Base-by-base conservation (phyloP, 2,329 filamentous ascomycete genomes). In the Fusarium denticulatum region DNA sequence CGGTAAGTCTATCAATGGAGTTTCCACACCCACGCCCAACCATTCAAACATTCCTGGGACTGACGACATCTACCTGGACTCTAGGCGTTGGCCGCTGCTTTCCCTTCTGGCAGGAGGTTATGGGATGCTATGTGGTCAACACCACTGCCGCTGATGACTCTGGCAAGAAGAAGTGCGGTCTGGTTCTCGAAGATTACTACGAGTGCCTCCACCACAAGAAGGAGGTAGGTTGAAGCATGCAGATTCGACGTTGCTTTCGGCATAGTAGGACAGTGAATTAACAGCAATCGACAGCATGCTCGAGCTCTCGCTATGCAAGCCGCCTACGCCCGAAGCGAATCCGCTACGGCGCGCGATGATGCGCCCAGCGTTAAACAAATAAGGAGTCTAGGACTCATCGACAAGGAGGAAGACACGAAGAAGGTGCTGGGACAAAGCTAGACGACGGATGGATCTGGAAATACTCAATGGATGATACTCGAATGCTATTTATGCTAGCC, bases 201-300 rank as follows among this genome's bases (percentile, higher is more conserved):
- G 96, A 99, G 87, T 99, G 97, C 85, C 86, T 99, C 81, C 96
- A 99, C 84, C 96, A 99, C 88, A 95, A 93, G 88, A 99, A 99
- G 87, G 96, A 99, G 94, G 96, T 98, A 80, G 66, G 90, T 83
- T 53, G 26, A 62, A 62, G 26, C 30, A 62, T n/a, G 50, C 34
- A 55, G 20, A 61, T 52, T 62, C 37, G 28, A 50, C 43, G 30
- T 47, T n/a, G 32, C 18, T 30, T 20, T 47, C 49, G 47, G 60
- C 46, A 39, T 37, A 30, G 22, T 34, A 30, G 30, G 22, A 34
- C 24, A 34, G 46, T 16, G 43, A 43, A 69, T 71, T 79, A 43
- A 79, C 73, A 26, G 37, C 36, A 28, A 18, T n/a, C 28, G 40
- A 77, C 79, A 97, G 96, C 92, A 91, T 79, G 91, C 93, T 61